These are phyloP conservation scores for Marasmius oreades DNA, from an alignment of 1,284 basidiomycete species.

Conservation along the genomic window DNA sequence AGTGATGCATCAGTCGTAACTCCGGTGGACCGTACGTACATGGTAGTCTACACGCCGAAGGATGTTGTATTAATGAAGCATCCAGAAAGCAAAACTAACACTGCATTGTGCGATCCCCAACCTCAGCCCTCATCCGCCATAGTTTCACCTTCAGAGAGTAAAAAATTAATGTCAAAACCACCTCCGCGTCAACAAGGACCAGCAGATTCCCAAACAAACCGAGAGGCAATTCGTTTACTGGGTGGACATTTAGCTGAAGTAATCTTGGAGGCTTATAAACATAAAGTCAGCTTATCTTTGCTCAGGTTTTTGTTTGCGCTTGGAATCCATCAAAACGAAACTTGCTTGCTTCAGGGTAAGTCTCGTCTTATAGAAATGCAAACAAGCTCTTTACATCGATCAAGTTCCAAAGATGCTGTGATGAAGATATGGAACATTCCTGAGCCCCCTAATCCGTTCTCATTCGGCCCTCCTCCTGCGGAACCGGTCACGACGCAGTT, in stretches of 20 bases:
- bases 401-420: conserved; percentile 72
- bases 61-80: conserved; percentile 21
- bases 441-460: conserved; percentile 27
- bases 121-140: neutral
- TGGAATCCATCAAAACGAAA: conserved; percentile 70
- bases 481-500: conserved; percentile 48
- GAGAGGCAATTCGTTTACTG: conserved; percentile 46
- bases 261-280: conserved; percentile 1
- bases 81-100: conserved; percentile 10
- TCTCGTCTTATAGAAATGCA: conserved; percentile 8
- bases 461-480: conserved; percentile 26
- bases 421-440: conserved; percentile 76
- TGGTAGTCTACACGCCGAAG: conserved; percentile 10
- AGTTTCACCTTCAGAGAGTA: neutral
- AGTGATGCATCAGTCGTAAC: conserved; percentile 35
- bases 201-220: conserved; percentile 31
- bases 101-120: neutral
- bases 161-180: neutral
- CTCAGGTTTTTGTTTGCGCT: conserved; percentile 74
- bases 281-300: conserved; percentile 1
- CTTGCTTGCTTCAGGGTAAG: conserved; percentile 72
- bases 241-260: conserved; percentile 65
- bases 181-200: conserved; percentile 28
- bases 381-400: conserved; percentile 9
- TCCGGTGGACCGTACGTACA: neutral